Evolutionary conservation across 306 rosid species (phyloP).

Genomic region (Lupinus albus): DNA sequence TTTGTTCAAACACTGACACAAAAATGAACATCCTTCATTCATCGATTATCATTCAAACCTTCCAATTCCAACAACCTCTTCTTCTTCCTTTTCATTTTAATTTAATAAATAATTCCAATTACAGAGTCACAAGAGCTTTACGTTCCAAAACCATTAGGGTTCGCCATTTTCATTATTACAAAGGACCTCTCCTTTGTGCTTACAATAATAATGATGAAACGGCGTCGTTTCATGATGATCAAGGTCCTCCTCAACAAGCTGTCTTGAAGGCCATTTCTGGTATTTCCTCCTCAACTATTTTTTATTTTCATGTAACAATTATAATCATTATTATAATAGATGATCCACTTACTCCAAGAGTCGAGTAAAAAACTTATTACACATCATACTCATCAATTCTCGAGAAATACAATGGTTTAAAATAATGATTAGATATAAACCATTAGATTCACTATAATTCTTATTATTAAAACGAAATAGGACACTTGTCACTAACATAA

Average conservation of each 20-base stretch:
- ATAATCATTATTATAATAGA: no score
- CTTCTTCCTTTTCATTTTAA: constrained; percentile 49
- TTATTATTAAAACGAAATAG: no score
- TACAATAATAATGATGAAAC: constrained; percentile 38
- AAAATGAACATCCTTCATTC: constrained; percentile 66
- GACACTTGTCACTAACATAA: no score
- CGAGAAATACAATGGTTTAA: no score
- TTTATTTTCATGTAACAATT: neutral
- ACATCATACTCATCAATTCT: no score
- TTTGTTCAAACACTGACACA: neutral
- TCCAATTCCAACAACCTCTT: constrained; percentile 59
- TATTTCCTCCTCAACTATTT: constrained; percentile 35
- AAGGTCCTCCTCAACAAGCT: constrained; percentile 92
- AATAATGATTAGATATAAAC: no score
- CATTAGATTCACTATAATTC: no score
- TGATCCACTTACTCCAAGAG: no score
- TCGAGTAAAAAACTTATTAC: no score
- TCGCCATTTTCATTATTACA: constrained; percentile 49
- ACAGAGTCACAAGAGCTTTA: constrained; percentile 42
- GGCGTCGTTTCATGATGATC: constrained; percentile 71
- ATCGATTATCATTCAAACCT: constrained; percentile 57
- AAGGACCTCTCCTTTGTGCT: constrained; percentile 56
- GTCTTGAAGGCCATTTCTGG: constrained; percentile 96
- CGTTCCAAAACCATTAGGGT: constrained; percentile 38
- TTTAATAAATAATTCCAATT: neutral